A percentile compares a stretch with the other conserved stretches of the same genome.
Conservation (phyloP, 495 filamentous ascomycete species). For the Podospora pseudopauciseta region DNA sequence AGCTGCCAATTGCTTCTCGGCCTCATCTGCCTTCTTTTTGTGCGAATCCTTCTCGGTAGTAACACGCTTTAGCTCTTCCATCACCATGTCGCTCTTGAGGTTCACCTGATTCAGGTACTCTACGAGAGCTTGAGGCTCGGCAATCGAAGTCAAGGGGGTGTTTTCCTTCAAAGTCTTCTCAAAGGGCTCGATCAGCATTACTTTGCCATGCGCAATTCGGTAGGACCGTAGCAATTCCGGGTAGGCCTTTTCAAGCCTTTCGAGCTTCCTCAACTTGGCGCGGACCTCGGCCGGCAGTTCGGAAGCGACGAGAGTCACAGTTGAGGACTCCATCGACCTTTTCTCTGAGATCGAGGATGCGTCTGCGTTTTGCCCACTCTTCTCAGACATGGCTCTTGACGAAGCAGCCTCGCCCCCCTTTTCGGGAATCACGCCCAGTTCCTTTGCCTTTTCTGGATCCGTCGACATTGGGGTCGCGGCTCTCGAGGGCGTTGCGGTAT, state of each 20-base stretch:
- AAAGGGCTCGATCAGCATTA: conserved; percentile 83
- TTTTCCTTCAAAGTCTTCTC: conserved; percentile 86
- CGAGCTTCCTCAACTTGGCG: conserved; percentile 68
- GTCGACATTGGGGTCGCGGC: conserved; percentile 49
- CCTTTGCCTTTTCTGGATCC: conserved; percentile 28
- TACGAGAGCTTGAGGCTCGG: conserved; percentile 76
- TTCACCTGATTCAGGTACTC: conserved; percentile 93
- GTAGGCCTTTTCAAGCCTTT: conserved; percentile 83
- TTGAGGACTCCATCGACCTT: conserved; percentile 12
- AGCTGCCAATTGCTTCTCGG: conserved; percentile 60
- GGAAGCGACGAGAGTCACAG: conserved; percentile 25
- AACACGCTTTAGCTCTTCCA: conserved; percentile 88
- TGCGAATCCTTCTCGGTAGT: conserved; percentile 74
- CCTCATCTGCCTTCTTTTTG: conserved; percentile 69
- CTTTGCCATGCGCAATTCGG: conserved; percentile 79
- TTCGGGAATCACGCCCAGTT: conserved; percentile 7
- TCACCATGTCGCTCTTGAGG: conserved; percentile 80
- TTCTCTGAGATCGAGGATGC: not conserved
- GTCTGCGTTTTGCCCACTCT: conserved; percentile 12
- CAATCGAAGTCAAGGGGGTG: conserved; percentile 83
- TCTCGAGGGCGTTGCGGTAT: conserved; percentile 45
- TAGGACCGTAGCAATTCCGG: conserved; percentile 88
- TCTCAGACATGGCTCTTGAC: not conserved
- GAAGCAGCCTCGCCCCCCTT: conserved; percentile 5
- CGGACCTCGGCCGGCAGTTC: conserved; percentile 74